Evolutionary conservation across 2,329 filamentous ascomycete genomes (phyloP), one percentile per base, ranked within the genome.

Genomic region (Colletotrichum sp.): DNA sequence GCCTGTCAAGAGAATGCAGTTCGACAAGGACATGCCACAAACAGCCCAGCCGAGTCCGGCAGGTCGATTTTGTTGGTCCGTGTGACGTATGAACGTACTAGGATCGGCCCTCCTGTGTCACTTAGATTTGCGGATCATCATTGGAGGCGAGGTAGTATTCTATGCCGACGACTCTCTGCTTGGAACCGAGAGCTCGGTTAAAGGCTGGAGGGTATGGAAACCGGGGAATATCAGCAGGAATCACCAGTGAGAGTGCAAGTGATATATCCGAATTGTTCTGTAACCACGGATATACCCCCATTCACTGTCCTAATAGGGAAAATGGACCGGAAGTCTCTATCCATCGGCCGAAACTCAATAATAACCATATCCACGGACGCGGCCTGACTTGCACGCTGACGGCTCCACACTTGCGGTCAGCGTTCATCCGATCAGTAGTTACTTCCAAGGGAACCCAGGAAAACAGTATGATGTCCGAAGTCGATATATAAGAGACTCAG

Each of bases 391-490:
- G 18, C 21, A 24, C 21, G 21, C 21, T 24, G 21, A 4, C 48
- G 30, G 18, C 48, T 56, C 16, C 64, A 24, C 5, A n/a, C 16
- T 28, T 9, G 48, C 3, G 4, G 43, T 18, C 64, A 7, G 48
- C 6, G 48, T 67, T 67, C 64, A 56, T 67, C 64, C 64, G 64
- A 67, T 52, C 7, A 67, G 64, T n/a, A 6, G n/a, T 3, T 8
- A 4, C n/a, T 30, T 12, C 2, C 30, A 55, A 3, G 63, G 63
- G 6, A 26, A 34, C 12, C 14, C 34, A 24, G 21, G 21, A 24
- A 24, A 24, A 24, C 21, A 24, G 21, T 24, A 24, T 24, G 10
- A 3, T 48, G 10, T 9, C 62, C 2, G 16, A 14, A 10, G 2
- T 30, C 21, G 1, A 13, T 2, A 7, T 64, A 64, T 21, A 48